Conservation (phyloP, 1,284 basidiomycete species). For the Pseudozyma tsukubaensis region DNA sequence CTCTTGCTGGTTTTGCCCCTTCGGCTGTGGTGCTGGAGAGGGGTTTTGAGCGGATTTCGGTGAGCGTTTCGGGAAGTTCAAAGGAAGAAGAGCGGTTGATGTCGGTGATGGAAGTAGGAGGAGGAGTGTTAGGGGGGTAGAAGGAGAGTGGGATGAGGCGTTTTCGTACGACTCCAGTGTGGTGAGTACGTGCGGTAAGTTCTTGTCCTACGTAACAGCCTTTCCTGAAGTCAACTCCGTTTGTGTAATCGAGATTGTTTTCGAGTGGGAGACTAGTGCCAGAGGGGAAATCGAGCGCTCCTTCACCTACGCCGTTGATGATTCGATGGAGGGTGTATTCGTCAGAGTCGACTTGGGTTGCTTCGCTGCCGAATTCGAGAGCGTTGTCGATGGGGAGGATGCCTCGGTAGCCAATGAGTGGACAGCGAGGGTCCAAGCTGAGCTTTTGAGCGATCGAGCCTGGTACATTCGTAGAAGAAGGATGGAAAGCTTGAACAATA, state of each 20-base stretch:
- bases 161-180: slow-evolving; percentile 91
- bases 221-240: slow-evolving; percentile 95
- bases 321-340: slow-evolving; percentile 84
- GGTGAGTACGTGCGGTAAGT: slow-evolving; percentile 93
- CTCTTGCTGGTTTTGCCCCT: slow-evolving; percentile 24
- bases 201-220: slow-evolving; percentile 99
- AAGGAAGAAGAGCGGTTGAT: slow-evolving; percentile 7
- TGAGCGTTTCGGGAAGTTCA: slow-evolving; percentile 17
- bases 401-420: slow-evolving; percentile 55
- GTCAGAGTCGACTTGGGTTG: not conserved
- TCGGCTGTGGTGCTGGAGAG: not conserved
- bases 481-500: slow-evolving; percentile 77
- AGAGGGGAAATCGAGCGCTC: slow-evolving; percentile 80
- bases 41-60: slow-evolving; percentile 47
- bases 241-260: slow-evolving; percentile 91
- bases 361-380: not conserved
- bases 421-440: slow-evolving; percentile 46
- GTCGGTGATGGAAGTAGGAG: slow-evolving; percentile 10
- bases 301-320: slow-evolving; percentile 87
- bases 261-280: slow-evolving; percentile 89
- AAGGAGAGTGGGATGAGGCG: slow-evolving; percentile 81
- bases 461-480: not conserved
- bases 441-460: slow-evolving; percentile 7
- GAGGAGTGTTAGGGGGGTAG: slow-evolving; percentile 17
- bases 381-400: slow-evolving; percentile 11